Evolutionary conservation across 2,329 filamentous ascomycete species (phyloP).

Genomic region (Colletotrichum sp.): DNA sequence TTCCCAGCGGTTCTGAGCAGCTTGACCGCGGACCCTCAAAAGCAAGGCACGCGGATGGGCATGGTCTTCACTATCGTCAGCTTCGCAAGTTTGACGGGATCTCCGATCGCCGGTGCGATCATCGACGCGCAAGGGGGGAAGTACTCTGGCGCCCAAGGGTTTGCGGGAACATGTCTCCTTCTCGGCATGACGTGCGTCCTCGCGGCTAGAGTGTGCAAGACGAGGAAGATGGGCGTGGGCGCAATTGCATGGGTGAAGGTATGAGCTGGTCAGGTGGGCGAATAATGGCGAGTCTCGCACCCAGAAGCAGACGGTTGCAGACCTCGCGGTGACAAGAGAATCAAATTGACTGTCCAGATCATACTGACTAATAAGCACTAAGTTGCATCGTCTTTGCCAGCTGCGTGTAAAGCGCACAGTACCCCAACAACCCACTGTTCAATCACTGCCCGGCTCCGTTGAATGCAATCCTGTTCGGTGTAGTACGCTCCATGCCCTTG

Average conservation of each 20-base stretch:
- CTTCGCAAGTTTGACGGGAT: constrained; percentile 46
- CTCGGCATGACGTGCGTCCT: constrained; percentile 18
- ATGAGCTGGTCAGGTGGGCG: background rate
- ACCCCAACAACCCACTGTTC: background rate
- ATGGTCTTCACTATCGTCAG: constrained; percentile 46
- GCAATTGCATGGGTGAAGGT: constrained; percentile 1
- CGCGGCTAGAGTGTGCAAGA: constrained; percentile 16
- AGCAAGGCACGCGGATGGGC: constrained; percentile 46
- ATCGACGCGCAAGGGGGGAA: constrained; percentile 27
- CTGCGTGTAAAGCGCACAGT: background rate
- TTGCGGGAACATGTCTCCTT: constrained; percentile 20
- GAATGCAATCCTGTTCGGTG: constrained; percentile 58
- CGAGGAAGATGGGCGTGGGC: constrained; percentile 3
- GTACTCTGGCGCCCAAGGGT: constrained; percentile 26
- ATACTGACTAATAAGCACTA: background rate
- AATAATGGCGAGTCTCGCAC: background rate
- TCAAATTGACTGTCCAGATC: background rate
- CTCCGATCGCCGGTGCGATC: constrained; percentile 37
- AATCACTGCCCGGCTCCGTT: constrained; percentile 43
- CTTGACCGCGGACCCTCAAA: constrained; percentile 42
- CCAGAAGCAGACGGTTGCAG: background rate
- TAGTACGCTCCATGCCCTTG: constrained; percentile 43
- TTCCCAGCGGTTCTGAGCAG: constrained; percentile 43
- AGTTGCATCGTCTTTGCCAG: background rate
- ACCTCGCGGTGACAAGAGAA: background rate